Conservation (phyloP, 345 rosid genomes). For the Noccaea caerulescens region DNA sequence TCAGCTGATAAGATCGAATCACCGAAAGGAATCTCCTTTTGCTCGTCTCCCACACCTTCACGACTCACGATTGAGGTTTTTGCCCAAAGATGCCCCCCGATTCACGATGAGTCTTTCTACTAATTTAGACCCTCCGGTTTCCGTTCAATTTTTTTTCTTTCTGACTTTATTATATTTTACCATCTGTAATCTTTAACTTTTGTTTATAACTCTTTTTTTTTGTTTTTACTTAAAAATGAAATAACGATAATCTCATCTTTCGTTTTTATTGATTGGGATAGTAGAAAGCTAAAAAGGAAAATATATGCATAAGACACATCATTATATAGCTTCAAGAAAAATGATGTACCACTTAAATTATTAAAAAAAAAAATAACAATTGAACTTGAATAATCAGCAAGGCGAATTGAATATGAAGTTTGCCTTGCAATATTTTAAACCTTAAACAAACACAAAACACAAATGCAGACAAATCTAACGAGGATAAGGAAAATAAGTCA, state of each 20-base stretch:
- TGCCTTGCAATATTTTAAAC: not conserved
- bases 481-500: slow-evolving; percentile 53
- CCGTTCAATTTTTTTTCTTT: not conserved
- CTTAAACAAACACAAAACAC: not conserved
- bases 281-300: too few species aligned
- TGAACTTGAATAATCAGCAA: not conserved
- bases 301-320: too few species aligned
- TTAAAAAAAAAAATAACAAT: too few species aligned
- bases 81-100: slow-evolving; percentile 9
- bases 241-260: too few species aligned
- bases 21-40: slow-evolving; percentile 21
- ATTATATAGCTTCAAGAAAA: too few species aligned
- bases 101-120: not conserved
- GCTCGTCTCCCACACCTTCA: slow-evolving; percentile 17
- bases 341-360: too few species aligned
- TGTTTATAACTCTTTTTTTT: not conserved
- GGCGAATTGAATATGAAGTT: not conserved
- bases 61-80: slow-evolving; percentile 39
- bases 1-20: slow-evolving; percentile 25
- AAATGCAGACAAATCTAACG: slow-evolving; percentile 43
- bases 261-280: too few species aligned
- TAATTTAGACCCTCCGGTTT: slow-evolving; percentile 2
- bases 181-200: not conserved
- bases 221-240: too few species aligned
- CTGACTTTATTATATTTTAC: not conserved